These are phyloP conservation scores for Nadsonia commutata DNA, from an alignment of 1,139 yeast species.

Conservation along the genomic window DNA sequence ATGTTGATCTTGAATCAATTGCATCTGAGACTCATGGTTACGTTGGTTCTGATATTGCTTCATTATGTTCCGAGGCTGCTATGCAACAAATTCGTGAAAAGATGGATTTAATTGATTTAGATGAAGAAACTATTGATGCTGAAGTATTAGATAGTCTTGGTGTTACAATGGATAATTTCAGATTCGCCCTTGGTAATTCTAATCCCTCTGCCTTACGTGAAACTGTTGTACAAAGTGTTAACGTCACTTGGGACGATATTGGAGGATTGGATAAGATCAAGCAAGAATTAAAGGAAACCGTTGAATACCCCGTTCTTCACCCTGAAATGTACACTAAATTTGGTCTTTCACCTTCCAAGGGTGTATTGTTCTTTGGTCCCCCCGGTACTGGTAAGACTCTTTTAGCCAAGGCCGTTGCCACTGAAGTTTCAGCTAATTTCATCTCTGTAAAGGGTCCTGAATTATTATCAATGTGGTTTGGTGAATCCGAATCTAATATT, in stretches of 20 bases:
- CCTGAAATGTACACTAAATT: constrained; percentile 98
- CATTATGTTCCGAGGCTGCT: constrained; percentile 97
- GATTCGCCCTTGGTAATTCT: constrained; percentile 93
- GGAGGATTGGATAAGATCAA: constrained; percentile 95
- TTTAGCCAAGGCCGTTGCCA: constrained; percentile 95
- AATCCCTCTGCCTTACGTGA: constrained; percentile 99
- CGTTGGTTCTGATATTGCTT: constrained; percentile 91
- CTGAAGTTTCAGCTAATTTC: constrained; percentile 93
- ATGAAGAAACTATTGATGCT: constrained; percentile 95
- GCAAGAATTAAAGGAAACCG: constrained; percentile 95
- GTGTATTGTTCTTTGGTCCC: constrained; percentile 97
- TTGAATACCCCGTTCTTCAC: constrained; percentile 94
- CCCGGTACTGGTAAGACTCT: constrained; percentile 99
- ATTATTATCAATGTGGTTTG: constrained; percentile 95
- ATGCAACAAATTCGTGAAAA: constrained; percentile 97
- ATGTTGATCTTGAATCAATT: constrained; percentile 87
- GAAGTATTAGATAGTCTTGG: constrained; percentile 93
- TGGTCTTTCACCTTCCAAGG: constrained; percentile 94
- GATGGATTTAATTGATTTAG: constrained; percentile 95
- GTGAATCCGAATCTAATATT: constrained; percentile 94
- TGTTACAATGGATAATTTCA: constrained; percentile 97
- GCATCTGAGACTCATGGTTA: constrained; percentile 93
- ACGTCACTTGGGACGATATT: constrained; percentile 95
- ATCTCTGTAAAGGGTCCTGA: constrained; percentile 97
- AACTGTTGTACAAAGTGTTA: constrained; percentile 96